These are phyloP conservation scores for Teratosphaeria epicoccoides DNA, from an alignment of 2,329 filamentous ascomycete species.

Conservation along the genomic window DNA sequence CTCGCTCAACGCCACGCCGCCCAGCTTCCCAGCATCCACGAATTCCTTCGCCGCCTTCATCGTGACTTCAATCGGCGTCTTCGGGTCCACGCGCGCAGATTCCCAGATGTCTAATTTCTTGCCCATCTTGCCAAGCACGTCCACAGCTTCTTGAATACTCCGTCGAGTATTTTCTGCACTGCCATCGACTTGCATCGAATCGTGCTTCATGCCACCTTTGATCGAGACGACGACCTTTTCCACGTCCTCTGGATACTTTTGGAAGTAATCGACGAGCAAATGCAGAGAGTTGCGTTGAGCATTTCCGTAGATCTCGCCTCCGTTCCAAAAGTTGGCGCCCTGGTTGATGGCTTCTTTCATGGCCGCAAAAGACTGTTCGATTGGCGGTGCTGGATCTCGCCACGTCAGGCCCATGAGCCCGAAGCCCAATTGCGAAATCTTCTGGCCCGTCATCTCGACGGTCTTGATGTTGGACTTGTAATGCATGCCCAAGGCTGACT, in stretches of 20 bases:
- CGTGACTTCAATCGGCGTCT: constrained; percentile 36
- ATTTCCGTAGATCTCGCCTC: constrained; percentile 39
- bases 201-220: constrained; percentile 35
- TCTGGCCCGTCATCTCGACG: constrained; percentile 11
- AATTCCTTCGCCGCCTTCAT: constrained; percentile 33
- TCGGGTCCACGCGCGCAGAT: constrained; percentile 34
- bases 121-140: constrained; percentile 33
- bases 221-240: constrained; percentile 42
- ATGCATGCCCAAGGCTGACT: constrained; percentile 14
- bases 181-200: constrained; percentile 30
- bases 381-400: constrained; percentile 29
- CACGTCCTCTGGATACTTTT: constrained; percentile 40
- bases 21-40: constrained; percentile 29
- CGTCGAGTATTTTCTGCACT: constrained; percentile 31
- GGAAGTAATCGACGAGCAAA: constrained; percentile 42
- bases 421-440: constrained; percentile 30
- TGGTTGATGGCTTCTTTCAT: constrained; percentile 34
- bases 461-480: constrained; percentile 9
- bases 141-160: constrained; percentile 37
- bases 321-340: constrained; percentile 42
- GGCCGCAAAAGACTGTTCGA: constrained; percentile 32
- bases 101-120: constrained; percentile 42
- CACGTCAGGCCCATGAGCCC: constrained; percentile 43
- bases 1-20: constrained; percentile 38
- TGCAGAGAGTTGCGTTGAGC: constrained; percentile 38